Conservation (phyloP, 2,329 filamentous ascomycete species). For the Rhexocercosporidium sp. region DNA sequence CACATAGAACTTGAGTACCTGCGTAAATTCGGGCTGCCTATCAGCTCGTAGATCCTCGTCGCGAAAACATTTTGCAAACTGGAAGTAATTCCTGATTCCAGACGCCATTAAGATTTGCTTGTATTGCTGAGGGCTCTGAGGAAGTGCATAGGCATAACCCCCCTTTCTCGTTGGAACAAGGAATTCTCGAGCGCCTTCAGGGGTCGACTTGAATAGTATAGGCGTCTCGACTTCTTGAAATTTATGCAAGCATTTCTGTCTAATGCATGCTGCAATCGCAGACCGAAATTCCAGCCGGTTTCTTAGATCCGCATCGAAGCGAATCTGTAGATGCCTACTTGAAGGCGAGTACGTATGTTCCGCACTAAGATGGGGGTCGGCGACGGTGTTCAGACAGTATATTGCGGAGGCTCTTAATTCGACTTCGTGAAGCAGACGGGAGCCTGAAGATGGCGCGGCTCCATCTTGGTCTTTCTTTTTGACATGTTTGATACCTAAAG, state of each 20-base stretch:
- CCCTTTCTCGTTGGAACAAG: conserved; percentile 82
- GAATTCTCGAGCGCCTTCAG: conserved; percentile 94
- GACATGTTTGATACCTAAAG: conserved; percentile 26
- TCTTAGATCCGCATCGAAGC: conserved; percentile 71
- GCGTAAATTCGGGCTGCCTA: conserved; percentile 94
- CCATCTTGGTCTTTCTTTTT: conserved; percentile 27
- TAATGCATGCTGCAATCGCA: conserved; percentile 59
- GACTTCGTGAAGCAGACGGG: conserved; percentile 36
- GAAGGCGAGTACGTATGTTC: conserved; percentile 74
- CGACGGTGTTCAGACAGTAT: conserved; percentile 73
- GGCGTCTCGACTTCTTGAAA: conserved; percentile 80
- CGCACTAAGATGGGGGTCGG: conserved; percentile 77
- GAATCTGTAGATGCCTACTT: conserved; percentile 82
- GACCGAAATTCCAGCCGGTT: conserved; percentile 74
- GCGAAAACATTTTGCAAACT: conserved; percentile 92
- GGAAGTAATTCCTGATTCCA: conserved; percentile 82
- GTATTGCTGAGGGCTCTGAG: conserved; percentile 97
- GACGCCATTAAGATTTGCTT: conserved; percentile 97
- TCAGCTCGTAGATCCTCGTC: conserved; percentile 94
- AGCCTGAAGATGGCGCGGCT: conserved; percentile 6
- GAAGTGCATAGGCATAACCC: conserved; percentile 85
- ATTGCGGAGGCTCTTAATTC: conserved; percentile 69
- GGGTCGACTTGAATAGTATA: conserved; percentile 94
- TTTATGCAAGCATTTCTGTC: conserved; percentile 30
- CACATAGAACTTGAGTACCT: conserved; percentile 54